Evolutionary conservation across 768 basidiomycete genomes (phyloP).

Genomic region (Sarcomyxa edulis): DNA sequence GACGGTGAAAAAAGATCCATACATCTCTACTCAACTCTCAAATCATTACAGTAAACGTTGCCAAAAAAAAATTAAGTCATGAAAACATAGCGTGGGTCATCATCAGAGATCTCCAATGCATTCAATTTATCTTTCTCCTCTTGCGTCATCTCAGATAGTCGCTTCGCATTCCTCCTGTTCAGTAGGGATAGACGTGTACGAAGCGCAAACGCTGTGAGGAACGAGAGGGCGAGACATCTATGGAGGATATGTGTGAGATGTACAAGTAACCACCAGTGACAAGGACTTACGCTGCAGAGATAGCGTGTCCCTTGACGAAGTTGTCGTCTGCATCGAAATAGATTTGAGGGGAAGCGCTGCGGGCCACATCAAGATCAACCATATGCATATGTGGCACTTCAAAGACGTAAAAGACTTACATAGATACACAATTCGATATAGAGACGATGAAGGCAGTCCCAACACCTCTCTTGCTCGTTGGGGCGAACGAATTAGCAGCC

Average conservation of each 20-base stretch:
- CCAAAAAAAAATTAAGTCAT: too few species aligned
- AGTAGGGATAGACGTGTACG: constrained; percentile 36
- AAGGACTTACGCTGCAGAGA: constrained; percentile 42
- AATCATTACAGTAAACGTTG: too few species aligned
- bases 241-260: too few species aligned
- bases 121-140: constrained; percentile 22
- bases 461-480: constrained; percentile 55
- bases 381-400: neutral
- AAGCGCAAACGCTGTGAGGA: constrained; percentile 35
- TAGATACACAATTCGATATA: constrained; percentile 53
- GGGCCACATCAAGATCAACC: neutral
- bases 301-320: constrained; percentile 50
- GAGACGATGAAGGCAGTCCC: constrained; percentile 59
- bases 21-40: too few species aligned
- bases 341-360: constrained; percentile 50
- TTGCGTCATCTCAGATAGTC: constrained; percentile 20
- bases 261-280: neutral
- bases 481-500: constrained; percentile 55
- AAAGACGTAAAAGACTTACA: constrained; percentile 35
- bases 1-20: too few species aligned
- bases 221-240: constrained; percentile 42
- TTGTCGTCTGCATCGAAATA: constrained; percentile 48
- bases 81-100: constrained; percentile 48
- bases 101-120: constrained; percentile 37
- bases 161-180: constrained; percentile 35